Evolutionary conservation across 371 early-diverging fungal species (phyloP), one percentile per base, ranked within the genome.

Genomic region (Gilbertella persicaria): DNA sequence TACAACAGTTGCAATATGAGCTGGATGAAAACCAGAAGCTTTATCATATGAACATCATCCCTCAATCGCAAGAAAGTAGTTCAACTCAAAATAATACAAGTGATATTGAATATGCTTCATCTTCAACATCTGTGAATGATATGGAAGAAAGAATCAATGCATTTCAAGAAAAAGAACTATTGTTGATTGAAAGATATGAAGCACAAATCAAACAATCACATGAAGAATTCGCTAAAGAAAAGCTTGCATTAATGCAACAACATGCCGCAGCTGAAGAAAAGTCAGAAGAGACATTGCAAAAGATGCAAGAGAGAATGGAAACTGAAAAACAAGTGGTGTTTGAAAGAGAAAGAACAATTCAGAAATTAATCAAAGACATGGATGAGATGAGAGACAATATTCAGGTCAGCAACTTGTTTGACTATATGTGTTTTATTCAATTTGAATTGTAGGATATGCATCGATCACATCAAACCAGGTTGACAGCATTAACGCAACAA

Each of bases 351-450:
- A 36, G 45, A 12, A 48, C 36, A 4, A 45, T 62, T 10, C 24
- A 42, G 6, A 55, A 47, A 24, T 35, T 62, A 21, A 51, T 51
- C n/a, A 51, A 48, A 17, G 56, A 62, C 12, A 29, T 55, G 37
- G 48, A 62, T 55, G 52, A 62, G 3, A 62, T 55, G 42, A 39
- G 60, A 19, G 35, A 59, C 26, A 48, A 53, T 39, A 53, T 59
- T 3, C 40, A 48, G 19, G 57, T 56, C 46, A 29, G 33, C n/a
- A n/a, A n/a, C n/a, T n/a, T n/a, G n/a, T n/a, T n/a, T n/a, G n/a
- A n/a, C n/a, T n/a, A n/a, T n/a, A n/a, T n/a, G n/a, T n/a, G n/a
- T n/a, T n/a, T n/a, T 14, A 16, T 13, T 33, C 14, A 17, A 39
- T 19, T 39, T 39, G 14, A 14, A 25, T 20, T 23, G 1, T 48